Evolutionary conservation across 2,329 filamentous ascomycete genomes (phyloP), one percentile per base, ranked within the genome.

Genomic region (Fusarium staphyleae): DNA sequence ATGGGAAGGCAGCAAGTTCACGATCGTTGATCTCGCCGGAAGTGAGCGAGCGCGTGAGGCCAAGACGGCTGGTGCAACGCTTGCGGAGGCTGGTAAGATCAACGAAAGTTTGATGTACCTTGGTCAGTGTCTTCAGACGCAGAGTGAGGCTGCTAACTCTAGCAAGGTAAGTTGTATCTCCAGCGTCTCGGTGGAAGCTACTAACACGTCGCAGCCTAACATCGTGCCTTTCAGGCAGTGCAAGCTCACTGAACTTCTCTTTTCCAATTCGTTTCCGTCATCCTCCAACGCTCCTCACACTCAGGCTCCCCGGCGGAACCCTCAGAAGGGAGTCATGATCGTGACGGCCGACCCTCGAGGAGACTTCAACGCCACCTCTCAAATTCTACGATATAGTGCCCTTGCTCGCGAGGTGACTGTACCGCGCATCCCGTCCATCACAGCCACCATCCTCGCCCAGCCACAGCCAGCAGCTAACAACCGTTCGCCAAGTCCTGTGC

Each of bases 71-170:
- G 95, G 95, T 11, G 87, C 91, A 4, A 97, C 93, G 0, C 82
- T 99, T 12, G 93, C 90, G 0, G 95, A 99, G 76, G 95, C 93
- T 29, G 95, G 95, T 46, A 98, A 98, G 76, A 99, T 99, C 72
- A 99, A 99, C 69, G 93, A 97, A 74, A 96, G 91, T 69, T 78
- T 99, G 69, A 99, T 99, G 95, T 98, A 97, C 71, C 82, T 99
- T 1, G 95, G 95, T 0, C 95, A 98, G 70, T 99, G 95, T 70
- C 82, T 99, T 66, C 93, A 98, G 71, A 93, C 96, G 81, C 93
- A 97, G 72, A 93, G 89, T 54, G 91, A 93, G 65, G 82, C 87
- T 26, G 87, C 87, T 35, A 87, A 81, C 58, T 87, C 86, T 11
- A 85, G 82, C 69, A 93, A 91, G 83, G 89, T 90, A 79, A 39